Evolutionary conservation across 1,139 yeast genomes (phyloP).

Genomic region (Blastobotrys raffinosifermentans): DNA sequence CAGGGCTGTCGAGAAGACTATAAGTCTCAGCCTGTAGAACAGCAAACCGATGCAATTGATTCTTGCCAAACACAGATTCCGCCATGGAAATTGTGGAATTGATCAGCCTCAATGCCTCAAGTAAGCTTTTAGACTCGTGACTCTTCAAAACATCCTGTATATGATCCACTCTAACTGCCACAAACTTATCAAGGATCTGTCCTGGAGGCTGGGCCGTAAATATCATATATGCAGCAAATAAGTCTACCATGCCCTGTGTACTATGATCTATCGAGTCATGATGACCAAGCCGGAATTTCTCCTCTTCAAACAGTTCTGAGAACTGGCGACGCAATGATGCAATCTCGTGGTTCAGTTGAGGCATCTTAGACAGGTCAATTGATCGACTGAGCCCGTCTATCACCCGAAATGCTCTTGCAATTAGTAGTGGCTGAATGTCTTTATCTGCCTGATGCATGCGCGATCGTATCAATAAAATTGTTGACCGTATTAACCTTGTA

Average conservation of each 20-base stretch:
- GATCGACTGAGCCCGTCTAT: too few relatives aligned
- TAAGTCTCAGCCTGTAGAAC: slow-evolving; percentile 21
- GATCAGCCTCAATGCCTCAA: slow-evolving; percentile 14
- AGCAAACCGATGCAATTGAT: slow-evolving; percentile 18
- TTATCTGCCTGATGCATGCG: slow-evolving; percentile 10
- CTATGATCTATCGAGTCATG: too few relatives aligned
- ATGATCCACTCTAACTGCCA: slow-evolving; percentile 9
- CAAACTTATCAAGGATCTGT: slow-evolving; percentile 12
- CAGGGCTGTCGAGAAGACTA: slow-evolving; percentile 22
- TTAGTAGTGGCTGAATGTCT: too few relatives aligned
- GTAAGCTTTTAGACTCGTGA: neutral
- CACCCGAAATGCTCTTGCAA: too few relatives aligned
- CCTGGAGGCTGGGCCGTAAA: slow-evolving; percentile 11
- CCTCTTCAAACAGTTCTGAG: too few relatives aligned
- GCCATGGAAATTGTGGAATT: slow-evolving; percentile 19
- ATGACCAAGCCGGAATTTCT: too few relatives aligned
- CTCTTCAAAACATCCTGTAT: slow-evolving; percentile 2
- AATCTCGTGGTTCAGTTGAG: too few relatives aligned
- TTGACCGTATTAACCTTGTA: slow-evolving; percentile 8
- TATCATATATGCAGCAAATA: slow-evolving; percentile 22
- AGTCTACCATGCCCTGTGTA: slow-evolving; percentile 11
- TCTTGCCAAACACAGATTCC: slow-evolving; percentile 20
- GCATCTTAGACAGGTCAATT: too few relatives aligned
- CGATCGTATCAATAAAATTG: slow-evolving; percentile 8
- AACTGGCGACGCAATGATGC: too few relatives aligned